Evolutionary conservation across 208 protist species (phyloP).

Genomic region (Leptomonas pyrrhocoris): DNA sequence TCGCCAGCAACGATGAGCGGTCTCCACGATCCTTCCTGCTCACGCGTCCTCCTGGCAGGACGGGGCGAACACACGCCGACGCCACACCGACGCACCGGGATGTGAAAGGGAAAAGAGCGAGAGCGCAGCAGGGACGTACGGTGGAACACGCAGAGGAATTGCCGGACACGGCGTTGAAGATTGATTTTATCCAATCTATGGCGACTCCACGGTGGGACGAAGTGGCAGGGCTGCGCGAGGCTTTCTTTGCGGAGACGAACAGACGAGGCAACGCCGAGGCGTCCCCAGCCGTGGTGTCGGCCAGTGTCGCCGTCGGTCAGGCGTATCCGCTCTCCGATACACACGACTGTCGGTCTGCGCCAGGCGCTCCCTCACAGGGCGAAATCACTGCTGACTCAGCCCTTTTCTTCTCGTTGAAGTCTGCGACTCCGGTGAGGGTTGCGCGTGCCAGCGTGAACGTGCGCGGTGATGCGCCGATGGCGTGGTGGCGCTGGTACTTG

Average conservation of each 20-base stretch:
- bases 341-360: too few relatives aligned
- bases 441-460: conserved; percentile 29
- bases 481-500: conserved; percentile 33
- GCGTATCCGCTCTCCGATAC: too few relatives aligned
- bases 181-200: conserved; percentile 30
- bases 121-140: not conserved
- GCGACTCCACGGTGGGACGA: conserved; percentile 31
- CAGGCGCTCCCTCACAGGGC: too few relatives aligned
- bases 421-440: not conserved
- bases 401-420: too few relatives aligned
- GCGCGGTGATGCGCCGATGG: conserved; percentile 31
- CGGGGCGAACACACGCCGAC: too few relatives aligned
- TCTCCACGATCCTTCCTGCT: too few relatives aligned
- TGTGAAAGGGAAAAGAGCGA: not conserved
- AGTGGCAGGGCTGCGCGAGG: conserved; percentile 20
- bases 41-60: too few relatives aligned
- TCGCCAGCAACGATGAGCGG: not conserved
- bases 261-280: not conserved
- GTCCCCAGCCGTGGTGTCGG: too few relatives aligned
- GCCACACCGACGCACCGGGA: too few relatives aligned
- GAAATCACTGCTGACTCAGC: too few relatives aligned
- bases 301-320: too few relatives aligned
- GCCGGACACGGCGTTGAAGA: not conserved
- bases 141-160: not conserved
- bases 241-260: conserved; percentile 3